A percentile compares a stretch with the other conserved stretches of the same genome.
Conservation (phyloP, 2,329 filamentous ascomycete genomes). For the Lasiodiplodia hormozganensis region DNA sequence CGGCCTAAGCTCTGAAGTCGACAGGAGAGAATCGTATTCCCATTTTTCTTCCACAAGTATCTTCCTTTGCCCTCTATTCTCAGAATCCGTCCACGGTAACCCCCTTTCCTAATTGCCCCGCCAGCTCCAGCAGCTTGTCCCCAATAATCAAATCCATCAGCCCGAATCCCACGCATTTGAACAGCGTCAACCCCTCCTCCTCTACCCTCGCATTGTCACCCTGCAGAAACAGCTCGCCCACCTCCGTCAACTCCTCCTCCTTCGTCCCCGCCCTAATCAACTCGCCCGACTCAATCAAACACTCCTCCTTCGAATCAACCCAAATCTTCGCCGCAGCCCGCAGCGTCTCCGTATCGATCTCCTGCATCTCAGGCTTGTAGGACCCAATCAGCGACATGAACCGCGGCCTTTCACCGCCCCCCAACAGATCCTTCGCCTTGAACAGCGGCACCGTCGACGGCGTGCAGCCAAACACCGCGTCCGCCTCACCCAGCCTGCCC, state of each 20-base stretch:
- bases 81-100: constrained; percentile 17
- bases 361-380: constrained; percentile 53
- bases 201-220: constrained; percentile 30
- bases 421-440: constrained; percentile 42
- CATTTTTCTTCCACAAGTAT: too few species aligned
- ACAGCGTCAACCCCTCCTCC: constrained; percentile 46
- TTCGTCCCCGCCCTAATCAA: constrained; percentile 41
- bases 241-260: constrained; percentile 49
- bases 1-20: not conserved
- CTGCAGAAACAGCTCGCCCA: constrained; percentile 48
- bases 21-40: not conserved
- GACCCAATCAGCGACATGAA: constrained; percentile 42
- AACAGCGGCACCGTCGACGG: constrained; percentile 56
- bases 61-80: not conserved
- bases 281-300: constrained; percentile 56
- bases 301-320: constrained; percentile 47
- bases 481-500: constrained; percentile 41
- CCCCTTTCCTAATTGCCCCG: constrained; percentile 32
- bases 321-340: constrained; percentile 30
- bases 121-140: constrained; percentile 33
- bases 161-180: constrained; percentile 60
- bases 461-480: constrained; percentile 59
- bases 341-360: constrained; percentile 55
- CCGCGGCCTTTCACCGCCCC: not conserved
- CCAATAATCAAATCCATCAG: constrained; percentile 59